Evolutionary conservation across 106 monocot genomes (phyloP), one percentile per base, ranked within the genome.

Genomic region (Platanthera zijinensis): DNA sequence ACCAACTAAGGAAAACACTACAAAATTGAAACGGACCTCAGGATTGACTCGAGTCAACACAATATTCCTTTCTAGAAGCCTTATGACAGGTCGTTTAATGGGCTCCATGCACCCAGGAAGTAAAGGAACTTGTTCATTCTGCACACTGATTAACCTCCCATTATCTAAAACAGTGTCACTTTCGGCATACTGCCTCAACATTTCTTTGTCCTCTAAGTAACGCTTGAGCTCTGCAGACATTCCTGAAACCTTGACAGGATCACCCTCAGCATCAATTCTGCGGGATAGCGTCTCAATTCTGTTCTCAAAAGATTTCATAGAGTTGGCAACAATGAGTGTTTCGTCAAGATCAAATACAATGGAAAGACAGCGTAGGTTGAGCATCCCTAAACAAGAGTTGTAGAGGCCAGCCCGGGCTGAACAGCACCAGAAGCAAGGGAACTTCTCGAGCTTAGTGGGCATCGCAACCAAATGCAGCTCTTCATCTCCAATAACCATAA

Each of bases 271-370:
- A 53, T 89, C 90, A 47, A 96, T 93, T 84, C 84, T 87, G 51
- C 87, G 80, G 69, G 96, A 89, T 6, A 96, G 76, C 2, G 78
- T 84, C 15, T 93, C 96, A 28, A 96, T 96, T 22, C 77, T 81
- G 78, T 89, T 90, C 79, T 96, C 96, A 39, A 96, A 93, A 1
- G 96, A 96, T 76, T 93, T 96, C 93, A 93, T 93, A 28, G 96
- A 90, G 81, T 96, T 96, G 59, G 96, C 96, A 4, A 96, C 96
- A 45, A 96, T 89, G 45, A 96, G 88, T 0, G 96, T 96, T 76
- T 96, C 96, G 49, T 96, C 96, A 10, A 96, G 90, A 68, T 96
- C 96, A 48, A 96, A 96, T 18, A 96, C 96, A 30, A 96, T 90
- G 28, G 96, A 81, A 8, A 96, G 90, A 76, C 96, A 96, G 9